A percentile compares a stretch with the other conserved stretches of the same genome.
Conservation (phyloP, 257 asterid species). For the Cinchona pubescens region DNA sequence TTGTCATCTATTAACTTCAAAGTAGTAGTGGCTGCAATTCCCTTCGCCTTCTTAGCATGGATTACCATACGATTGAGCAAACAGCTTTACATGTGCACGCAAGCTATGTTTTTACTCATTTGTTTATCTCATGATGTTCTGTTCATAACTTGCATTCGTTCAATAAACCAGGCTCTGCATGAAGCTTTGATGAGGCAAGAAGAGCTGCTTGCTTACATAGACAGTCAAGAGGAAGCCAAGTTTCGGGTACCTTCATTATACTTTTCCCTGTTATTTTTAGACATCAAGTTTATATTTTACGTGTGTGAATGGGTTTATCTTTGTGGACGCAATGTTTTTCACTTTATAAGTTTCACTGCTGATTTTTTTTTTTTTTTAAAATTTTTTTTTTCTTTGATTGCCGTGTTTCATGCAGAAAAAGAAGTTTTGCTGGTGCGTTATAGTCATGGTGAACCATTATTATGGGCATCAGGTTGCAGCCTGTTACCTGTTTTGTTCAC, state of each 20-base stretch:
- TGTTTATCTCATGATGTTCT: not conserved
- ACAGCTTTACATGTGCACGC: not conserved
- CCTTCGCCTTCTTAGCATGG: not conserved
- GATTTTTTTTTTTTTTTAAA: not conserved
- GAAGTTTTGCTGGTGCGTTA: constrained; percentile 72
- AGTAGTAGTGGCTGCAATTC: not conserved
- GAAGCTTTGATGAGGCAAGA: constrained; percentile 97
- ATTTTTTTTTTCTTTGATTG: constrained; percentile 5
- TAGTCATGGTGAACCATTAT: not conserved
- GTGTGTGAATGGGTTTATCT: not conserved
- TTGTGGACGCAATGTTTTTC: not conserved
- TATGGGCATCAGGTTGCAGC: not conserved
- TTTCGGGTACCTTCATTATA: constrained; percentile 47
- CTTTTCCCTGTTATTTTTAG: not conserved
- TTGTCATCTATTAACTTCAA: not conserved
- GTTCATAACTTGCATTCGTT: constrained; percentile 14
- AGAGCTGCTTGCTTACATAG: constrained; percentile 90
- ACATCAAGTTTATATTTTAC: not conserved
- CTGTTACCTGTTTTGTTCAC: not conserved
- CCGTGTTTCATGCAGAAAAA: constrained; percentile 49
- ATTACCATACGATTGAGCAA: not conserved
- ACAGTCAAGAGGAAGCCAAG: constrained; percentile 76
- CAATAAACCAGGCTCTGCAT: constrained; percentile 63
- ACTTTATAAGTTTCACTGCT: not conserved
- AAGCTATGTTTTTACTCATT: not conserved